Evolutionary conservation across 768 basidiomycete genomes (phyloP).

Genomic region (Mycena belliarum): DNA sequence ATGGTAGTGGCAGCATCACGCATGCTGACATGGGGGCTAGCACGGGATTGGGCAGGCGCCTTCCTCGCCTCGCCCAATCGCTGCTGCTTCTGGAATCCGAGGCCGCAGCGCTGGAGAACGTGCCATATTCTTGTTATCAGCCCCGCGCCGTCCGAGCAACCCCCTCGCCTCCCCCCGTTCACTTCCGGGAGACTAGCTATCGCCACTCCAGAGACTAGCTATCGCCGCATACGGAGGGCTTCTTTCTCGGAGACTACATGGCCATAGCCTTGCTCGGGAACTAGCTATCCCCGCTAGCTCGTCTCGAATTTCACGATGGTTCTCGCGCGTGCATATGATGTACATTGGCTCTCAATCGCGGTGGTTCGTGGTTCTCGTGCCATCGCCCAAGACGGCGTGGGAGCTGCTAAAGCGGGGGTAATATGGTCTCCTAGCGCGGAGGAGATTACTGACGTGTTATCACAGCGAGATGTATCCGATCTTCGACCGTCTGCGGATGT

Average conservation of each 20-base stretch:
- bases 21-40: background rate
- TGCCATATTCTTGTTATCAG: conserved; percentile 11
- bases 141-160: background rate
- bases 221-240: background rate
- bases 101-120: background rate
- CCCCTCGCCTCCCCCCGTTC: background rate
- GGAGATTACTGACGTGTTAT: background rate
- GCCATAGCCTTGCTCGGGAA: background rate
- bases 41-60: background rate
- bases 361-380: background rate
- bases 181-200: conserved; percentile 10
- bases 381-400: no score
- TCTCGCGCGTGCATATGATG: background rate
- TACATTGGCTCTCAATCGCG: background rate
- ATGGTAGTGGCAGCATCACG: background rate
- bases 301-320: background rate
- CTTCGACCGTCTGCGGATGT: background rate
- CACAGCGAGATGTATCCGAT: background rate
- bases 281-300: background rate
- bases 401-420: background rate
- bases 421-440: background rate
- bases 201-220: background rate
- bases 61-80: conserved; percentile 9
- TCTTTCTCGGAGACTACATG: background rate
- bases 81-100: conserved; percentile 11